Percentiles rank a stretch among this genome's conserved stretches.
phyloP scores from a whole-genome alignment of 2,329 filamentous ascomycete species.

The Bretziella fagacearum region DNA sequence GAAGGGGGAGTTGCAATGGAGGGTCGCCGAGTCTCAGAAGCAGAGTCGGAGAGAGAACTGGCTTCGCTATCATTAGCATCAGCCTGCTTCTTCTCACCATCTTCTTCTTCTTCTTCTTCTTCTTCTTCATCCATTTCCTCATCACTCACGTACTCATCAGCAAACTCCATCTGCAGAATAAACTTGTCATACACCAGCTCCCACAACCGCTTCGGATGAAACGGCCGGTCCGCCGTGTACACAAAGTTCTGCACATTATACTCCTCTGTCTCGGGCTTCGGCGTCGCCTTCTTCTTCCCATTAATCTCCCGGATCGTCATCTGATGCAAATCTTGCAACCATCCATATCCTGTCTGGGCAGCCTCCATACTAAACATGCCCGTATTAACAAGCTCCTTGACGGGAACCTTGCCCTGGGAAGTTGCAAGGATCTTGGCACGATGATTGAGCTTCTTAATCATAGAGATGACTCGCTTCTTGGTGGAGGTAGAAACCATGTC shows the following conservation, averaged over 20 bases:
- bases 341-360: constrained; percentile 48
- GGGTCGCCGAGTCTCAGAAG: background rate
- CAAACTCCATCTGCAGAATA: constrained; percentile 31
- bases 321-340: constrained; percentile 52
- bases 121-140: constrained; percentile 23
- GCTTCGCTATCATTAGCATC: constrained; percentile 8
- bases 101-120: constrained; percentile 19
- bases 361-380: constrained; percentile 46
- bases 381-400: constrained; percentile 48
- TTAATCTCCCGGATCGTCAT: constrained; percentile 45
- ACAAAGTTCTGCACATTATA: constrained; percentile 58
- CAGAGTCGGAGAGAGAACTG: background rate
- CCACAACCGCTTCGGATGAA: constrained; percentile 32
- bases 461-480: constrained; percentile 30
- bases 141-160: constrained; percentile 22
- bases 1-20: constrained; percentile 15
- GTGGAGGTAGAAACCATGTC: constrained; percentile 35
- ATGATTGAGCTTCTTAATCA: constrained; percentile 48
- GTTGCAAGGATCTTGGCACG: constrained; percentile 46
- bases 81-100: constrained; percentile 19
- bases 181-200: constrained; percentile 32
- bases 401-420: constrained; percentile 40
- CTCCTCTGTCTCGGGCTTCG: constrained; percentile 55
- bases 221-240: constrained; percentile 42
- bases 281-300: constrained; percentile 36